Evolutionary conservation across 441 rosid species (phyloP).

Genomic region (Rhodomyrtus psidioides): DNA sequence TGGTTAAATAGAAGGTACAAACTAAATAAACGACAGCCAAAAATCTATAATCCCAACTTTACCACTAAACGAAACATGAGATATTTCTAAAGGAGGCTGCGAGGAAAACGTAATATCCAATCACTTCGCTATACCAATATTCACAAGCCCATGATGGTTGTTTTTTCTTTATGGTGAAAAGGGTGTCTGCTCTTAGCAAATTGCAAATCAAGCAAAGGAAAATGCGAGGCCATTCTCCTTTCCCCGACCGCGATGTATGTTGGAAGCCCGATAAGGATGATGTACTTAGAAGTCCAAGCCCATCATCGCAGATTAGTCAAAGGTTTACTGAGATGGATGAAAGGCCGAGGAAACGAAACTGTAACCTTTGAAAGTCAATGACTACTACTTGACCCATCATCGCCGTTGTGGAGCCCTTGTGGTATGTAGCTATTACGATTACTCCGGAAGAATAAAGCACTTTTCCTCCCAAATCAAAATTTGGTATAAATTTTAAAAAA

Average conservation of each 20-base stretch:
- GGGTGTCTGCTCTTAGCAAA: neutral
- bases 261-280: neutral
- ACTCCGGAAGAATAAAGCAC: neutral
- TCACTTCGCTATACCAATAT: too few relatives aligned
- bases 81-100: too few relatives aligned
- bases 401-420: neutral
- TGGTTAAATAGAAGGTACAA: too few relatives aligned
- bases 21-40: too few relatives aligned
- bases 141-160: neutral
- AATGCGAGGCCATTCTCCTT: neutral
- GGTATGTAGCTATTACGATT: neutral
- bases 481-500: neutral
- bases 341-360: neutral
- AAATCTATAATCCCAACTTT: too few relatives aligned
- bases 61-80: too few relatives aligned
- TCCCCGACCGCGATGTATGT: neutral
- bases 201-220: neutral
- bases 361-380: neutral
- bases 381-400: neutral
- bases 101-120: too few relatives aligned
- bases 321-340: neutral
- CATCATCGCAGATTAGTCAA: neutral
- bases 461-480: neutral
- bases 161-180: neutral
- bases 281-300: neutral